phyloP scores from a whole-genome alignment of 352 stramenopile species.

The Phytophthora crassamura region DNA sequence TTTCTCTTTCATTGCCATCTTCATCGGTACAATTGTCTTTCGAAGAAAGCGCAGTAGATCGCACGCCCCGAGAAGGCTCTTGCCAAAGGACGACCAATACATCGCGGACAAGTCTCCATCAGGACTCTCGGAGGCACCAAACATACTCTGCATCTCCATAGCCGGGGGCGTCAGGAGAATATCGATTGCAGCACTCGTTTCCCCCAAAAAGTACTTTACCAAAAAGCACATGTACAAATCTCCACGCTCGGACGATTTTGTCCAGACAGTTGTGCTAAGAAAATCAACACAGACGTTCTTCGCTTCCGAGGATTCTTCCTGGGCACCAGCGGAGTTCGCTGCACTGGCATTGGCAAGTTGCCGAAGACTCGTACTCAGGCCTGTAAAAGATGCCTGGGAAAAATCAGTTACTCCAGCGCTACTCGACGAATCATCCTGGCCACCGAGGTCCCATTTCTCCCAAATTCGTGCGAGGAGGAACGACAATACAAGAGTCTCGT shows the following conservation, averaged over 20 bases:
- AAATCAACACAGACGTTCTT: conserved; percentile 67
- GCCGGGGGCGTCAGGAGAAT: conserved; percentile 55
- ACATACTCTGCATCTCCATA: conserved; percentile 68
- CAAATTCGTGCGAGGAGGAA: conserved; percentile 83
- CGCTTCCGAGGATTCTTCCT: conserved; percentile 16
- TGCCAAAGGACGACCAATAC: conserved; percentile 81
- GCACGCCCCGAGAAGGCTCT: conserved; percentile 72
- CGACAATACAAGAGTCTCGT: conserved; percentile 75
- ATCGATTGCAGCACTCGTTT: conserved; percentile 53
- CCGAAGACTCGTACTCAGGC: conserved; percentile 58
- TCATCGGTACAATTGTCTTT: conserved; percentile 59
- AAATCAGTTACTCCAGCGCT: conserved; percentile 27
- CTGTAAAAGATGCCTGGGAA: conserved; percentile 60
- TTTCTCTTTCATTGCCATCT: conserved; percentile 53
- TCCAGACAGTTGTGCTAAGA: conserved; percentile 61
- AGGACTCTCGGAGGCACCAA: conserved; percentile 30
- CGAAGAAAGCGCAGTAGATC: conserved; percentile 72
- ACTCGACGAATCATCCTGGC: conserved; percentile 24
- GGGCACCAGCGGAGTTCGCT: background rate
- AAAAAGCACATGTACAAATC: conserved; percentile 86
- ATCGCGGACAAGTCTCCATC: conserved; percentile 29
- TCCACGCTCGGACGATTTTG: conserved; percentile 49
- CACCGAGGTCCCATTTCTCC: conserved; percentile 76
- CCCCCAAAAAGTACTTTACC: conserved; percentile 69
- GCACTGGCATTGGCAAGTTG: conserved; percentile 12